Evolutionary conservation across 495 filamentous ascomycete genomes (phyloP).

Genomic region (Tuber brumale): DNA sequence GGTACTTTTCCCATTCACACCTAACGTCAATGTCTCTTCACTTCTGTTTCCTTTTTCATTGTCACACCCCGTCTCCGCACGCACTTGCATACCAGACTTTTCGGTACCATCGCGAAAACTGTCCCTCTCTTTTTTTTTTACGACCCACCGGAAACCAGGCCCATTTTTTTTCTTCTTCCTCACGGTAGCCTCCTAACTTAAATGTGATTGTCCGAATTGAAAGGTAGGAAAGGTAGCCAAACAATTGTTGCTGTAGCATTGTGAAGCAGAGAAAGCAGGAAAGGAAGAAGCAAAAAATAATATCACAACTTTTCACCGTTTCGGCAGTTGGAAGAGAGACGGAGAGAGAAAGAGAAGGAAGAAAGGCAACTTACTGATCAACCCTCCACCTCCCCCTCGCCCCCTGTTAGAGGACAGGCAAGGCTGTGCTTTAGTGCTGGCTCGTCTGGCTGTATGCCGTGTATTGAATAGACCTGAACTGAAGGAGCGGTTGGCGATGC

Average conservation of each 20-base stretch:
- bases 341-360: not conserved
- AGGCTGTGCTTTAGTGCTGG: not conserved
- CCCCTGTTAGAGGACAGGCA: not conserved
- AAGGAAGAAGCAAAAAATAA: conserved; percentile 5
- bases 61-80: not conserved
- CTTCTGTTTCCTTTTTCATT: conserved; percentile 2
- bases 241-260: not conserved
- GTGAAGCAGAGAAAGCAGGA: not conserved
- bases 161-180: not conserved
- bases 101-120: not conserved
- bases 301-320: not conserved
- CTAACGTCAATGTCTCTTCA: not conserved
- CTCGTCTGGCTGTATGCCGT: not conserved
- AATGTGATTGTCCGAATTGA: not conserved
- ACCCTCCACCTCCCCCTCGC: not conserved
- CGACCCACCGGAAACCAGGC: not conserved
- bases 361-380: not conserved
- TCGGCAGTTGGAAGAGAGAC: not conserved
- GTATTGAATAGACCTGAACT: not conserved
- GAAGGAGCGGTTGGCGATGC: not conserved
- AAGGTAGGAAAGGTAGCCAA: not conserved
- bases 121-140: not conserved
- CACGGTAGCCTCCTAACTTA: not conserved
- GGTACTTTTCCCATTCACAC: not conserved
- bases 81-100: conserved; percentile 3